Evolutionary conservation across 345 rosid species (phyloP), one percentile per base, ranked within the genome.

Genomic region (Eucalyptus microcorys): DNA sequence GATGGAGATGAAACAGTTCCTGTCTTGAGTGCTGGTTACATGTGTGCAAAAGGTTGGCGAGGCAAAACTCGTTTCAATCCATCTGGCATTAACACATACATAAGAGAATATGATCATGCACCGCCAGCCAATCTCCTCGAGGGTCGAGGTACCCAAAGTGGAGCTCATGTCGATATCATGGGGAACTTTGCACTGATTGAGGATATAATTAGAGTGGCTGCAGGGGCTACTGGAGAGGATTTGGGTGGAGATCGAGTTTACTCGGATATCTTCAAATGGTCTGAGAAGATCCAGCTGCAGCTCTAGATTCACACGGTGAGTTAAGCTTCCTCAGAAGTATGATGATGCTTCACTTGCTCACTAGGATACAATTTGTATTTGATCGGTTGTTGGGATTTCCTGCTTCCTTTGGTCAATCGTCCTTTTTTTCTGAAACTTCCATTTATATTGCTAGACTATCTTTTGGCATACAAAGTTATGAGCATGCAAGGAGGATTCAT

Each of bases 1-100:
- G 91, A 96, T 64, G 98, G 98, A 79, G 96, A 96, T 81, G 98
- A 95, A 88, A 95, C 96, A 1, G 96, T 96, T 86, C 98, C 97
- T 87, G 93, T 91, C 42, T 88, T 96, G 90, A 96, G 98, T 88
- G 91, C 98, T 5, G 96, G 98, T 57, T 96, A 92, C 91, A 95
- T 95, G 97, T 92, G 94, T 68, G 97, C 96, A 40, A 96, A 95
- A 93, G 97, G 90, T 79, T 96, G 98, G 98, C 92, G 96, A 3
- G 97, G 98, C 83, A 94, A 92, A 91, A 96, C 97, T 15, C 92
- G 96, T 87, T 95, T 94, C 89, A 96, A 96, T 91, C 98, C 98
- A 87, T 95, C 94, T 14, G 96, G 95, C 37, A 93, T 92, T 68
- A 93, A 43, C 42, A 94, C 95, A 45, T 93, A 90, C 89, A 55